phyloP scores from a whole-genome alignment of 2,329 filamentous ascomycete genomes.

The Colletotrichum sp. region DNA sequence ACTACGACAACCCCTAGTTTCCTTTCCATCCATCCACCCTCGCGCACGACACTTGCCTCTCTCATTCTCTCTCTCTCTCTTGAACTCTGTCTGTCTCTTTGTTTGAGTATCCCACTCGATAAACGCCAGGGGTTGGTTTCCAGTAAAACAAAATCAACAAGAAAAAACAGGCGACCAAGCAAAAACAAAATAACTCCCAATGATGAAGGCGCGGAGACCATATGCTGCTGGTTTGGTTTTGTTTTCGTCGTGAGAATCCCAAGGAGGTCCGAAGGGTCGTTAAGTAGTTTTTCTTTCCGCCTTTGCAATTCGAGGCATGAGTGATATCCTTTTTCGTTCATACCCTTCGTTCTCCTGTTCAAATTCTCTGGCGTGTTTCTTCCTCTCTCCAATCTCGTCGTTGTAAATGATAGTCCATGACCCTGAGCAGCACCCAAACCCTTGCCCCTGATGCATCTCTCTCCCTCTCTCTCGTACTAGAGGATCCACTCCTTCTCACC shows the following conservation, averaged over 20 bases:
- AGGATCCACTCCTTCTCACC: background rate
- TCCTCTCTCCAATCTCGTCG: slow-evolving; percentile 7
- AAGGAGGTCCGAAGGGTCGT: background rate
- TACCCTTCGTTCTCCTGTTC: background rate
- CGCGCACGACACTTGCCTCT: background rate
- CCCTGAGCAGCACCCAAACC: background rate
- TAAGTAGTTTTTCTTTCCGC: background rate
- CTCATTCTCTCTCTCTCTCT: background rate
- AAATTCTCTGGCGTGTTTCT: background rate
- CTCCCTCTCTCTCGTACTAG: background rate
- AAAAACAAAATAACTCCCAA: slow-evolving; percentile 16
- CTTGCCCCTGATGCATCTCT: background rate
- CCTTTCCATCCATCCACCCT: background rate
- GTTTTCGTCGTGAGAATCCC: slow-evolving; percentile 17
- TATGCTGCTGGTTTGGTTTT: slow-evolving; percentile 13
- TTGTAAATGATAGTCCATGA: slow-evolving; percentile 7
- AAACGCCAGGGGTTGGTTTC: slow-evolving; percentile 4
- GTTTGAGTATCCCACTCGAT: slow-evolving; percentile 11
- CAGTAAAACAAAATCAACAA: background rate
- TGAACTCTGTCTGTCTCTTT: slow-evolving; percentile 4
- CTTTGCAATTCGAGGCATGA: background rate
- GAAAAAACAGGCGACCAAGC: background rate
- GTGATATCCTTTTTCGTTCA: background rate
- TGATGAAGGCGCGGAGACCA: slow-evolving; percentile 17
- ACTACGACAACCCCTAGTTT: background rate